These are phyloP conservation scores for Shiraia bambusicola DNA, from an alignment of 2,329 filamentous ascomycete genomes.

Conservation along the genomic window DNA sequence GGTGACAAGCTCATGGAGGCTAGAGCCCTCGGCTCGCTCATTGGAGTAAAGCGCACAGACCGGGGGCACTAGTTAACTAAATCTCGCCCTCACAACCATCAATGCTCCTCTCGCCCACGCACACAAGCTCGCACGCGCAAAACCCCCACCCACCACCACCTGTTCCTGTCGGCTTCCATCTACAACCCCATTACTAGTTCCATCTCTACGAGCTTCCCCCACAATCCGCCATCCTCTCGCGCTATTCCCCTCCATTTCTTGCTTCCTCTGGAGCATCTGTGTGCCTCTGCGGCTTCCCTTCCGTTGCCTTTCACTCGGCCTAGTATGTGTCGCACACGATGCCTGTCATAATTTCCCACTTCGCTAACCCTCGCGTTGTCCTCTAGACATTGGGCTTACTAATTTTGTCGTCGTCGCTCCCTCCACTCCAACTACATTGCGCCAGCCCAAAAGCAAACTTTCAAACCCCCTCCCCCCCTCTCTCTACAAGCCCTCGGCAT, in stretches of 20 bases:
- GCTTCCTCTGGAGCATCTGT: constrained; percentile 2
- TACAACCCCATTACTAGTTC: constrained; percentile 14
- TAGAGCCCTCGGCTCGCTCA: too few species aligned
- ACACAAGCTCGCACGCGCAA: constrained; percentile 1
- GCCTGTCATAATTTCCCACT: constrained; percentile 1
- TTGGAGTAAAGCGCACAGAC: neutral
- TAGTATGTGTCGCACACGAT: constrained; percentile 15
- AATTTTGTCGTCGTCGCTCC: constrained; percentile 8
- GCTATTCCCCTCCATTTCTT: constrained; percentile 7
- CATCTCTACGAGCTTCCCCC: constrained; percentile 12
- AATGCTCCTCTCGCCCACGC: neutral
- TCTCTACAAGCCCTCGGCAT: too few species aligned
- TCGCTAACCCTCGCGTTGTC: constrained; percentile 2
- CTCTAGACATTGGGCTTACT: constrained; percentile 7
- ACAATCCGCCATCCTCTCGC: constrained; percentile 19
- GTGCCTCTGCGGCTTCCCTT: constrained; percentile 12
- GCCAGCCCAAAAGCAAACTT: constrained; percentile 6
- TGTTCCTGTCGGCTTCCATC: constrained; percentile 6
- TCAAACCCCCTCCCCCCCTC: constrained; percentile 8
- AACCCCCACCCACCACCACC: constrained; percentile 1
- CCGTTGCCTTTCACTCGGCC: constrained; percentile 11
- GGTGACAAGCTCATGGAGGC: too few species aligned
- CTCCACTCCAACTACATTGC: constrained; percentile 6
- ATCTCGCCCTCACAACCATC: constrained; percentile 4
- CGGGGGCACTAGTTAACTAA: too few species aligned